A percentile compares a stretch with the other conserved stretches of the same genome.
These are phyloP conservation scores for Alternaria infectoria DNA, from an alignment of 2,329 filamentous ascomycete species.

Conservation along the genomic window DNA sequence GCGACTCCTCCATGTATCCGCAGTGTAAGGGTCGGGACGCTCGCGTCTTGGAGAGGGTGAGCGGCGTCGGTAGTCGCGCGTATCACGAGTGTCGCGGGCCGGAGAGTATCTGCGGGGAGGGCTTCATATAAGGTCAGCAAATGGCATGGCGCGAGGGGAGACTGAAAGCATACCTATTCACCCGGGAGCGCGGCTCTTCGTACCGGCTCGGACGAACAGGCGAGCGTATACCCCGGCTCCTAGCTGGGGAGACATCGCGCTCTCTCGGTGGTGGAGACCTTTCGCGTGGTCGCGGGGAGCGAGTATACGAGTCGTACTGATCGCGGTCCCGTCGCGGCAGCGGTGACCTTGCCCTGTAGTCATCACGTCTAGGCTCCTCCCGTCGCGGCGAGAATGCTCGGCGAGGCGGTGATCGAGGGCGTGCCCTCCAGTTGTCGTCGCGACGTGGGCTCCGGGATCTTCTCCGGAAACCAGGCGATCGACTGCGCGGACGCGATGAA, in stretches of 20 bases:
- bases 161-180: conserved; percentile 36
- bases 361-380: conserved; percentile 34
- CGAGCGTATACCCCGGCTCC: conserved; percentile 54
- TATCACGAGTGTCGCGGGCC: conserved; percentile 50
- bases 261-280: conserved; percentile 53
- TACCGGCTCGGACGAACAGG: conserved; percentile 50
- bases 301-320: conserved; percentile 48
- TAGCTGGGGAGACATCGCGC: conserved; percentile 55
- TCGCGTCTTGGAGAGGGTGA: conserved; percentile 61
- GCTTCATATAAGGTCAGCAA: conserved; percentile 26
- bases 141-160: background rate
- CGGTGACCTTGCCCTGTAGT: conserved; percentile 50
- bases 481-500: conserved; percentile 45
- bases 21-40: conserved; percentile 55
- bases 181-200: conserved; percentile 54
- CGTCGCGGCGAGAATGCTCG: conserved; percentile 49
- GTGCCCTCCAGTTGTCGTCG: conserved; percentile 52
- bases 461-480: conserved; percentile 48
- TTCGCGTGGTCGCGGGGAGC: conserved; percentile 51
- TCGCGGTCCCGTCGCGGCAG: conserved; percentile 50
- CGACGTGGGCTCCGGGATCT: conserved; percentile 50
- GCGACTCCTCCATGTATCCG: conserved; percentile 58
- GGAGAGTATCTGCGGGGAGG: conserved; percentile 52
- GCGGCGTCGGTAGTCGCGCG: conserved; percentile 58
- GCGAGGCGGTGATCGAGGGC: conserved; percentile 58